These are phyloP conservation scores for Melanopsichium pennsylvanicum DNA, from an alignment of 1,284 basidiomycete species.

Conservation along the genomic window DNA sequence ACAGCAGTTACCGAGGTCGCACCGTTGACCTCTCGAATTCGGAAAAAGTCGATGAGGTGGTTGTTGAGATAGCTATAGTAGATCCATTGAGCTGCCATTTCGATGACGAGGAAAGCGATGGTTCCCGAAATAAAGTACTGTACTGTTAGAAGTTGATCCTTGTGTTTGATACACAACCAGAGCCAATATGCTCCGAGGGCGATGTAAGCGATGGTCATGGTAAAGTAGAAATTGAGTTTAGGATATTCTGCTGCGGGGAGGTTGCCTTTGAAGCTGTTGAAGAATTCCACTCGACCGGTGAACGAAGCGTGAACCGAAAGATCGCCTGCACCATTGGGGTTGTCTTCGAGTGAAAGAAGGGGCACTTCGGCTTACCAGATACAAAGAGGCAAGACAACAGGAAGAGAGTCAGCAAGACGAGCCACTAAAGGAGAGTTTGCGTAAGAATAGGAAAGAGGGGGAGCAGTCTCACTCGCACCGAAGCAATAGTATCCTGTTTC, in stretches of 20 bases:
- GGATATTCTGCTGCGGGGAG: slow-evolving; percentile 93
- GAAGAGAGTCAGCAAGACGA: background rate
- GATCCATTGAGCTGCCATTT: slow-evolving; percentile 77
- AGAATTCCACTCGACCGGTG: slow-evolving; percentile 81
- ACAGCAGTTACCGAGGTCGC: slow-evolving; percentile 43
- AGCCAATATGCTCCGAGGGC: slow-evolving; percentile 79
- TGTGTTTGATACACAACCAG: slow-evolving; percentile 81
- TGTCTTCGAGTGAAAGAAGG: slow-evolving; percentile 72
- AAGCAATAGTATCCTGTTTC: slow-evolving; percentile 95
- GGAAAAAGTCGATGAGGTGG: slow-evolving; percentile 56
- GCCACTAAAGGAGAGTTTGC: too few relatives aligned
- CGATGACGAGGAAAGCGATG: slow-evolving; percentile 85
- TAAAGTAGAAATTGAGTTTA: slow-evolving; percentile 94
- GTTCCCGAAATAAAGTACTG: slow-evolving; percentile 94
- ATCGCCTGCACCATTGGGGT: background rate
- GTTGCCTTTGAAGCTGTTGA: slow-evolving; percentile 86
- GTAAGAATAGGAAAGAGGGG: too few relatives aligned
- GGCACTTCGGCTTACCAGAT: slow-evolving; percentile 78
- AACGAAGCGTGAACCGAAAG: slow-evolving; percentile 75
- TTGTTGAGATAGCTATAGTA: slow-evolving; percentile 60
- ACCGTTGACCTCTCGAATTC: slow-evolving; percentile 48
- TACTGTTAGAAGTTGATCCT: slow-evolving; percentile 71
- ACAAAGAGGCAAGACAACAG: background rate
- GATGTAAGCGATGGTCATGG: slow-evolving; percentile 80
- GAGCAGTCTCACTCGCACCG: slow-evolving; percentile 70